Conservation (phyloP, 140 eudicot genomes). For the Flaveria floridana region DNA sequence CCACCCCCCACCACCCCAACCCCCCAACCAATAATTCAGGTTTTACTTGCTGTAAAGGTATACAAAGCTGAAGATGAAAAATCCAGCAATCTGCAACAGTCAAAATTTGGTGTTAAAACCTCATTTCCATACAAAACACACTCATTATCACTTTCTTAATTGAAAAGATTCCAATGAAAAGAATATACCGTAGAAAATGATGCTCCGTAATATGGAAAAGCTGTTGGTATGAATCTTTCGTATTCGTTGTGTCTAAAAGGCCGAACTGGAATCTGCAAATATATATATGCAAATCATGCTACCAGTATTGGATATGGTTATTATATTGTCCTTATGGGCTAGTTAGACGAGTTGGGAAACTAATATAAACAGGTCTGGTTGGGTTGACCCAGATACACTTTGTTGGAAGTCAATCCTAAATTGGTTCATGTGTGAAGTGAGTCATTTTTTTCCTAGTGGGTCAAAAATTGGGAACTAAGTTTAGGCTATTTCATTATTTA, state of each 20-base stretch:
- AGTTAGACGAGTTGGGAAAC: neutral
- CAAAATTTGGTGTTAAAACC: constrained; percentile 6
- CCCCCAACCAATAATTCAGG: neutral
- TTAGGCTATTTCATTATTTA: no score
- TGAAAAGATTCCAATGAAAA: neutral
- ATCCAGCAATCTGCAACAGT: constrained; percentile 69
- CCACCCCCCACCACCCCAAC: no score
- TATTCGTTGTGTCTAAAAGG: constrained; percentile 83
- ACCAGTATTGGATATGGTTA: constrained; percentile 52
- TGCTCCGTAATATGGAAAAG: constrained; percentile 74
- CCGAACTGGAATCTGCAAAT: constrained; percentile 51
- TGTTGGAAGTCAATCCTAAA: no score
- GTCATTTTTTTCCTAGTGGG: neutral
- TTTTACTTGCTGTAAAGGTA: constrained; percentile 62
- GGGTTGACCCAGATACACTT: neutral
- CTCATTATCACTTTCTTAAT: neutral
- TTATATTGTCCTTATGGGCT: neutral
- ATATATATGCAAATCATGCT: constrained; percentile 34
- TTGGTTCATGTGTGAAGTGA: neutral
- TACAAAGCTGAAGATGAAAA: constrained; percentile 58
- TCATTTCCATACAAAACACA: neutral
- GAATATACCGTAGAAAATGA: constrained; percentile 14
- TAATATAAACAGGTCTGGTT: neutral
- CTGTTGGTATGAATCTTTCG: constrained; percentile 84
- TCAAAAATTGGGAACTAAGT: neutral